Base-by-base conservation (phyloP, 257 asterid species). In the Gardenia jasminoides region DNA sequence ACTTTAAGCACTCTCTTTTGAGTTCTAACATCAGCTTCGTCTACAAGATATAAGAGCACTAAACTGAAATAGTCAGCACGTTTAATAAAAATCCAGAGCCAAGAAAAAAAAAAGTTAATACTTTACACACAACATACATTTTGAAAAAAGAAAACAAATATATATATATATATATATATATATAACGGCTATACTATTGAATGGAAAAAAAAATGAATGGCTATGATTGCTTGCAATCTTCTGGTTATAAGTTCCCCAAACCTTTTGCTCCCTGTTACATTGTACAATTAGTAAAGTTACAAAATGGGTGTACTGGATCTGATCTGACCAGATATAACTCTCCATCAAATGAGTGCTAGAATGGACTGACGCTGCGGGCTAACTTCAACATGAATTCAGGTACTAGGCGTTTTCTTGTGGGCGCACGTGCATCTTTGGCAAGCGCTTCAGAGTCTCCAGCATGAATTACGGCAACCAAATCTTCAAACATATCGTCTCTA, bases 321-420 rank as follows among this genome's bases (percentile, higher is more conserved):
- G 65, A 58, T 58, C 11, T 22, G 30, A 58, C 26, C 1, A 58
- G 31, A 24, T 9, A 8, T 24, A 24, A 59, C 9, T 59, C 30
- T 24, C 12, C 17, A 24, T 30, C 67, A 41, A 41, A 47, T 54
- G 16, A 7, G 1, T 24, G 22, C 82, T 83, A 86, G 79, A 94
- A 93, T n/a, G 98, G 99, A 85, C 99, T 90, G 62, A 94, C 87
- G 12, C 74, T 59, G 24, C 84, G 88, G 8, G 97, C 98, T 88
- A 90, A 82, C 74, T 87, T 82, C 81, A 95, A 78, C 99, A 95
- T 92, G 83, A 88, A 87, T 83, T 92, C 99, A 26, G 99, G 99
- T n/a, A 93, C 99, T 22, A 95, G 87, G 33, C 98, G 93, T 82
- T 78, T 92, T 78, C 92, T 91, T 66, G 92, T 91, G 69, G 90